These are phyloP conservation scores for Candida morakotiae DNA, from an alignment of 805 yeast species.

Conservation along the genomic window DNA sequence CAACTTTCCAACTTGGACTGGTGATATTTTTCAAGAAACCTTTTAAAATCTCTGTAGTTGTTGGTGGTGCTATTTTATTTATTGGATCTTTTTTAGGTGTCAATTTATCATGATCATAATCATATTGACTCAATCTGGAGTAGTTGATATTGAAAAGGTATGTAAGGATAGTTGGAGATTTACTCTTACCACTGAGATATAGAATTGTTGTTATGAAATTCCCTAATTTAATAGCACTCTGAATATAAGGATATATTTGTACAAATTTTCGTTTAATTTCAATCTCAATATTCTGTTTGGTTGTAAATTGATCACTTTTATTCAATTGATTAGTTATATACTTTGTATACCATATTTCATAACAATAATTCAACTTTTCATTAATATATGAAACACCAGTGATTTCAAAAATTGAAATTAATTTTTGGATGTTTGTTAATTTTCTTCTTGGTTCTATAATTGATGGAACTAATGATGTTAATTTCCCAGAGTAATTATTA, in stretches of 20 bases:
- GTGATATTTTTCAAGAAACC: conserved; percentile 18
- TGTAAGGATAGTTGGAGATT: conserved; percentile 62
- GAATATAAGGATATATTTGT: conserved; percentile 58
- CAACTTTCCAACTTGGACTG: conserved; percentile 27
- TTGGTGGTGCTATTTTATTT: conserved; percentile 38
- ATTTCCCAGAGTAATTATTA: conserved; percentile 25
- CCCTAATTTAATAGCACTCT: conserved; percentile 40
- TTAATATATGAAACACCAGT: conserved; percentile 65
- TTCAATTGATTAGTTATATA: conserved; percentile 46
- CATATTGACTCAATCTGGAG: conserved; percentile 54
- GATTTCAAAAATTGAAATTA: conserved; percentile 52
- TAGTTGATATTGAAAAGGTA: conserved; percentile 59
- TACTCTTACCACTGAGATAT: conserved; percentile 63
- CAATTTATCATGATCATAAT: conserved; percentile 37
- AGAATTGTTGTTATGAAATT: conserved; percentile 57
- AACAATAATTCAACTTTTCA: conserved; percentile 62
- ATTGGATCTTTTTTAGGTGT: conserved; percentile 16
- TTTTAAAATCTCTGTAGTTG: conserved; percentile 32
- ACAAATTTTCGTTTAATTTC: conserved; percentile 41
- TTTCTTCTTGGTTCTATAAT: conserved; percentile 49
- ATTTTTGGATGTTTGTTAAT: conserved; percentile 49
- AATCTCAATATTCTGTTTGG: conserved; percentile 24
- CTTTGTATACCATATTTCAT: conserved; percentile 61
- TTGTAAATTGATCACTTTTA: conserved; percentile 15
- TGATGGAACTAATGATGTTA: conserved; percentile 35